phyloP scores from a whole-genome alignment of 768 basidiomycete species.

The Tricholoma hemisulphureum region DNA sequence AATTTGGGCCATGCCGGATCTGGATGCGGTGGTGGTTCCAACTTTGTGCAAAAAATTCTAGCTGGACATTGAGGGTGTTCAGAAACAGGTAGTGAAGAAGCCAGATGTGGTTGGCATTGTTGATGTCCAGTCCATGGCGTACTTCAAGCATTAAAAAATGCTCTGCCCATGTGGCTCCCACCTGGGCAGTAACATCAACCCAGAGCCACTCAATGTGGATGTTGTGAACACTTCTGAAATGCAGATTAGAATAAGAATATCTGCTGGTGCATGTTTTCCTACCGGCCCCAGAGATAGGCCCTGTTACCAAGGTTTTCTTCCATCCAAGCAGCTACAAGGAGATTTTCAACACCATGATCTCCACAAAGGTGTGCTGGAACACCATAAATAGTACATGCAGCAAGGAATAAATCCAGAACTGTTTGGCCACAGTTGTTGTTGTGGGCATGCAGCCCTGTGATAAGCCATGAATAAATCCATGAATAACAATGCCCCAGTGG shows the following conservation, averaged over 20 bases:
- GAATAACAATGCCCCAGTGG: conserved; percentile 32
- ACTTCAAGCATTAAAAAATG: conserved; percentile 31
- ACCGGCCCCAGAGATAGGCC: conserved; percentile 35
- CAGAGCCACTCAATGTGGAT: conserved; percentile 38
- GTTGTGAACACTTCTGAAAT: conserved; percentile 35
- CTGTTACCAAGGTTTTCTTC: conserved; percentile 12
- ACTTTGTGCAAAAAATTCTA: conserved; percentile 23
- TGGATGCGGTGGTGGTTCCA: conserved; percentile 36
- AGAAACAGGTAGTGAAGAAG: conserved; percentile 37
- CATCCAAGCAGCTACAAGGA: conserved; percentile 33
- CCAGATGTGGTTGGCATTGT: conserved; percentile 32
- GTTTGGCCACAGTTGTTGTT: conserved; percentile 39
- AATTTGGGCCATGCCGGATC: conserved; percentile 20
- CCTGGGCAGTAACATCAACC: conserved; percentile 27
- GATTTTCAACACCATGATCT: conserved; percentile 41
- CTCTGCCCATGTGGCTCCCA: conserved; percentile 32
- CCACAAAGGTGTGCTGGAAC: conserved; percentile 31
- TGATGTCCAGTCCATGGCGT: conserved; percentile 27
- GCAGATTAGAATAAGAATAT: background rate
- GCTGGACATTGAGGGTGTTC: conserved; percentile 24
- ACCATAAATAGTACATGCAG: conserved; percentile 22
- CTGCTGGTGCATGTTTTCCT: no score
- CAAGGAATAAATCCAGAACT: conserved; percentile 33
- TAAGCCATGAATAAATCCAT: conserved; percentile 28
- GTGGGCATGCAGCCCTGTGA: conserved; percentile 28